phyloP scores from a whole-genome alignment of 192 early-diverging fungal genomes.

The Helicostylum pulchrum region DNA sequence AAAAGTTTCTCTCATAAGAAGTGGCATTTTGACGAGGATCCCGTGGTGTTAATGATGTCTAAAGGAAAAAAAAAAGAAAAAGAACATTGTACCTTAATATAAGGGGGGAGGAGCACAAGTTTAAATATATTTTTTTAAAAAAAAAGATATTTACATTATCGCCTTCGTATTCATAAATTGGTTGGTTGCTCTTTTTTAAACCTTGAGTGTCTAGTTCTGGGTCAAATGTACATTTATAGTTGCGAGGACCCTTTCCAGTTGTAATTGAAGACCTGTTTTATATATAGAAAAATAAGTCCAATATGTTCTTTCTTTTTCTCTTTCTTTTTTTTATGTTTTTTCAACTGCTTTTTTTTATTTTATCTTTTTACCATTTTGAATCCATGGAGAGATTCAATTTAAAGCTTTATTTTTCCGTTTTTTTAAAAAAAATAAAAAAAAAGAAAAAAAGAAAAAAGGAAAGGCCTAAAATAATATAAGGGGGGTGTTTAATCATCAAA shows the following conservation, averaged over 20 bases:
- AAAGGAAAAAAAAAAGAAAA: conserved; percentile 11
- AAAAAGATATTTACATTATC: conserved; percentile 9
- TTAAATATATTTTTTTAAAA: too few relatives aligned
- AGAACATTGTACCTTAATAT: too few relatives aligned
- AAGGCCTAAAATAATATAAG: too few relatives aligned
- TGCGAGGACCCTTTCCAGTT: conserved; percentile 20
- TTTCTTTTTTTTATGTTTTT: background rate
- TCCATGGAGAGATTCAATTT: conserved; percentile 22
- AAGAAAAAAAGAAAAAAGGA: background rate
- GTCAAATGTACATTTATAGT: conserved; percentile 28
- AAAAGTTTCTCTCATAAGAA: conserved; percentile 5
- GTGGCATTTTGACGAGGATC: conserved; percentile 15
- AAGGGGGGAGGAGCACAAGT: too few relatives aligned
- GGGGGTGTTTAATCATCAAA: too few relatives aligned
- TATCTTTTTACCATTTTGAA: conserved; percentile 18
- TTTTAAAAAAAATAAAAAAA: conserved; percentile 8
- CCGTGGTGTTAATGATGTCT: background rate
- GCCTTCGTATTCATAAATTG: conserved; percentile 24
- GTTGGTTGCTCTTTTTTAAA: conserved; percentile 7
- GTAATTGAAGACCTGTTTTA: conserved; percentile 1
- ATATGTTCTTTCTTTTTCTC: background rate
- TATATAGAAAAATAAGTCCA: background rate
- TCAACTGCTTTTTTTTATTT: conserved; percentile 5
- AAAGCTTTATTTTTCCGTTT: conserved; percentile 2
- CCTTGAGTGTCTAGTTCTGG: conserved; percentile 27